Conservation (phyloP, 345 rosid species). For the Populus simonii region DNA sequence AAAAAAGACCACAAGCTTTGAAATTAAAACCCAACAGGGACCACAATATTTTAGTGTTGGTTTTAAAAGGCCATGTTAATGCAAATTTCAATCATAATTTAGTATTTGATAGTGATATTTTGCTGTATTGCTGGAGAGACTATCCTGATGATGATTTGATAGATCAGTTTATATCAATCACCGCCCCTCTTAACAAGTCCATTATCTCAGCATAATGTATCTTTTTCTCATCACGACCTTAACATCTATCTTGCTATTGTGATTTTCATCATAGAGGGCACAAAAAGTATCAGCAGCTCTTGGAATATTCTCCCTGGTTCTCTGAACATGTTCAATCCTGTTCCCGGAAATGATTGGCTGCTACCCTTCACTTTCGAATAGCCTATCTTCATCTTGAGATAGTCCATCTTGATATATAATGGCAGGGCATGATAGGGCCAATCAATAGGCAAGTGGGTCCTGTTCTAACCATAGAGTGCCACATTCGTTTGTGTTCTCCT, state of each 20-base stretch:
- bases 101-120: not conserved
- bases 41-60: too few species aligned
- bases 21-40: too few species aligned
- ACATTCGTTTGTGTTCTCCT: not conserved
- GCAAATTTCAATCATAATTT: not conserved
- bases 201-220: not conserved
- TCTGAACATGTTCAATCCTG: not conserved
- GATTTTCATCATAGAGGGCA: not conserved
- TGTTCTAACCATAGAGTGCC: not conserved
- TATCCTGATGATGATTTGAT: not conserved
- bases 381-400: not conserved
- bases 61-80: not conserved
- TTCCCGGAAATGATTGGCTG: not conserved
- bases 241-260: not conserved
- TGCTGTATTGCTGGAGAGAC: not conserved
- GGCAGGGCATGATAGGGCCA: not conserved
- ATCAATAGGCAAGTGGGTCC: not conserved
- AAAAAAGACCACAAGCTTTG: too few species aligned
- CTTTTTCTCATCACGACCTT: not conserved
- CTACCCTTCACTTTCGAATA: conserved; percentile 1
- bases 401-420: not conserved
- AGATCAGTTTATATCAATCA: not conserved
- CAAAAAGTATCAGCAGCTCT: not conserved
- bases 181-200: not conserved
- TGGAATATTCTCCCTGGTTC: conserved; percentile 2